phyloP scores from a whole-genome alignment of 768 basidiomycete genomes.

The Polyporus arcularius region DNA sequence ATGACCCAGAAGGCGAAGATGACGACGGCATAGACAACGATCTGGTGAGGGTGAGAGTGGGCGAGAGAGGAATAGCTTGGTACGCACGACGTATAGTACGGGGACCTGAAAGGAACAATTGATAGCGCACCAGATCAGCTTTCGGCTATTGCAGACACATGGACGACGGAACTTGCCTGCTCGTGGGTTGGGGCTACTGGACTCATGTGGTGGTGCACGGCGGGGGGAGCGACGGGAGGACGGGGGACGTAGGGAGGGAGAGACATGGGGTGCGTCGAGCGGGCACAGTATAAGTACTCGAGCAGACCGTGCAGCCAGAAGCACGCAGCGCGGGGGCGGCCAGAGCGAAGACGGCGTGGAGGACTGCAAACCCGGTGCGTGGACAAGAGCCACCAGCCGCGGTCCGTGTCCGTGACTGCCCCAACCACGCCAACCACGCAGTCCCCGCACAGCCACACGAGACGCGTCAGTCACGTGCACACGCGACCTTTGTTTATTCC shows the following conservation, averaged over 20 bases:
- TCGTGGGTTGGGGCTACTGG: conserved; percentile 67
- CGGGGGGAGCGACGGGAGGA: conserved; percentile 34
- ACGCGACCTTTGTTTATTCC: conserved; percentile 26
- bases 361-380: neutral
- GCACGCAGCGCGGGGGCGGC: conserved; percentile 10
- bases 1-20: conserved; percentile 90
- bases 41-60: conserved; percentile 41
- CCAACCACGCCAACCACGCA: neutral
- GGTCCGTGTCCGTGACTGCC: neutral
- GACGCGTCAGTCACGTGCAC: conserved; percentile 27
- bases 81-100: conserved; percentile 73
- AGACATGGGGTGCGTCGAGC: conserved; percentile 24
- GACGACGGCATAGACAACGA: conserved; percentile 82
- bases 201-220: conserved; percentile 30
- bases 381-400: neutral
- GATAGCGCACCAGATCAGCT: conserved; percentile 7
- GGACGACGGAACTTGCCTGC: conserved; percentile 52
- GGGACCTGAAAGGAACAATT: conserved; percentile 51
- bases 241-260: conserved; percentile 35
- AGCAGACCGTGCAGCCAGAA: conserved; percentile 5
- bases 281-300: conserved; percentile 19
- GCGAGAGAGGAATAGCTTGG: neutral
- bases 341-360: conserved; percentile 5
- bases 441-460: neutral
- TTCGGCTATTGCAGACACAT: conserved; percentile 24